phyloP scores from a whole-genome alignment of 2,329 filamentous ascomycete genomes.

The Chalaropsis thielavioides region DNA sequence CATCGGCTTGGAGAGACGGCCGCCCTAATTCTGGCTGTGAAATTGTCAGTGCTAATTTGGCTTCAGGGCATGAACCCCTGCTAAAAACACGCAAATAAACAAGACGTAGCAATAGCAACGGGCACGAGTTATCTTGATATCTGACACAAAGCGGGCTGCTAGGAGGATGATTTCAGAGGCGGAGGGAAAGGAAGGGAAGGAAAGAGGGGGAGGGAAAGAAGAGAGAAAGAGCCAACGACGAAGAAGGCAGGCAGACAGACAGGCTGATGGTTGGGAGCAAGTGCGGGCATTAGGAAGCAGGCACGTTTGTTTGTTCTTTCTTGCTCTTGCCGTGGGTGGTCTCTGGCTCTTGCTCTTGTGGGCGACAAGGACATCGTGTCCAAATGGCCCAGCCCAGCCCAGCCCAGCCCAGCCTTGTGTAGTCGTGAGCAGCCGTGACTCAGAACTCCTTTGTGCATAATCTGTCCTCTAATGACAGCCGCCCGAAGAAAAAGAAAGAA shows the following conservation, averaged over 20 bases:
- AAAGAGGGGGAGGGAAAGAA: neutral
- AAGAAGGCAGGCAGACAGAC: no score
- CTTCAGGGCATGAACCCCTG: neutral
- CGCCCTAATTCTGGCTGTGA: neutral
- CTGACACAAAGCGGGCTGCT: neutral
- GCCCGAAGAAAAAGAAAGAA: no score
- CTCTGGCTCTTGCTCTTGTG: no score
- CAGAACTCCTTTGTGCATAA: no score
- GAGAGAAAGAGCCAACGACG: neutral
- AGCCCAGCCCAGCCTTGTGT: no score
- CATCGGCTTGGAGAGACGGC: neutral
- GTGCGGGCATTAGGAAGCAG: no score
- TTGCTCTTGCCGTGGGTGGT: no score
- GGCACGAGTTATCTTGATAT: neutral
- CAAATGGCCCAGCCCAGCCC: no score
- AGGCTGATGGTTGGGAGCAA: neutral
- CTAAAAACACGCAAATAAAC: neutral
- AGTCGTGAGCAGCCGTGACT: no score
- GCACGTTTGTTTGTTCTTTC: no score
- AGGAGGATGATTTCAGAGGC: neutral
- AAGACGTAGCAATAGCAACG: neutral
- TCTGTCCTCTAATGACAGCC: no score
- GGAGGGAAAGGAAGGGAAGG: neutral
- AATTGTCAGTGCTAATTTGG: neutral
- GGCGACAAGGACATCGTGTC: no score